Conservation (phyloP, 371 early-diverging fungal species). For the Mortierella sp. region DNA sequence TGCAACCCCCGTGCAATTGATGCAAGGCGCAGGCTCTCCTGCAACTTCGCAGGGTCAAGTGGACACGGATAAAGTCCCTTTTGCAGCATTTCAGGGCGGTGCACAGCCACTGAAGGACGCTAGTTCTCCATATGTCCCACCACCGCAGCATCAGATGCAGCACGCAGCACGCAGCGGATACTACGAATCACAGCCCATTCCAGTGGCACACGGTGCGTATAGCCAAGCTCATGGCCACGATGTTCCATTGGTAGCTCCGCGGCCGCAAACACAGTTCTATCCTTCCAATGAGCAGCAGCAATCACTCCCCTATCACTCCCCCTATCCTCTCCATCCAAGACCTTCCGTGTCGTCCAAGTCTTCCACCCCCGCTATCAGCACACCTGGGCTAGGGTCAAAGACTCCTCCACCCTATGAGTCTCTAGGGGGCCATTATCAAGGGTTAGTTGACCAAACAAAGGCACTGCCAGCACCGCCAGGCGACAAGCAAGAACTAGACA, state of each 20-base stretch:
- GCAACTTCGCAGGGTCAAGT: neutral
- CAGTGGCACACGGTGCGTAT: no score
- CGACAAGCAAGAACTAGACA: constrained; percentile 8
- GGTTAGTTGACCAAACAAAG: neutral
- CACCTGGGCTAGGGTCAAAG: neutral
- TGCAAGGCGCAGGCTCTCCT: neutral
- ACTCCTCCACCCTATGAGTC: neutral
- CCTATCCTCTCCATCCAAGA: neutral
- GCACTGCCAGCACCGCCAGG: neutral
- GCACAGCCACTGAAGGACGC: constrained; percentile 1
- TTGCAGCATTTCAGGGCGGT: neutral
- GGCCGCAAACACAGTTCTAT: neutral
- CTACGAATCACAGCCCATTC: neutral
- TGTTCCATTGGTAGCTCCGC: neutral
- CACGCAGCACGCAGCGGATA: constrained; percentile 6
- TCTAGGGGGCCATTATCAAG: neutral
- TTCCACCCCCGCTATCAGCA: neutral
- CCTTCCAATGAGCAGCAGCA: constrained; percentile 3
- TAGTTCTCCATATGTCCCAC: neutral
- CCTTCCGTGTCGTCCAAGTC: neutral
- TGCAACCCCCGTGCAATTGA: no score
- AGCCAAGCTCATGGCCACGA: no score
- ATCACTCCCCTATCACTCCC: neutral
- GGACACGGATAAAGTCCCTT: neutral
- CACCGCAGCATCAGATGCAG: constrained; percentile 1